These are phyloP conservation scores for Clavispora carvajalis DNA, from an alignment of 805 yeast species.

Conservation along the genomic window DNA sequence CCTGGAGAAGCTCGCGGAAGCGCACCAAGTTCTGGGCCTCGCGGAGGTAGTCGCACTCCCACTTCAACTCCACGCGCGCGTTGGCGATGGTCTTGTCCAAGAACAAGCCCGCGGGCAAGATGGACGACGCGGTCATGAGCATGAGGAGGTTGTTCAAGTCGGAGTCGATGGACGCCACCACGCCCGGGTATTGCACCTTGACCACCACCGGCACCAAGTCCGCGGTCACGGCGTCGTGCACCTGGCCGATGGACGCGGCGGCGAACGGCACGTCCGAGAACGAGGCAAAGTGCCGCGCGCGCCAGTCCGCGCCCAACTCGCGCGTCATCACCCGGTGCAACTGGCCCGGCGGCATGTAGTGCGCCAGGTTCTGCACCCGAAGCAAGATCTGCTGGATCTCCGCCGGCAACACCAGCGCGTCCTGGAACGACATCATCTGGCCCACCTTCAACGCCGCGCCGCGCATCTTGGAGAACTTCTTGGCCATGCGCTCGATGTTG, in stretches of 20 bases:
- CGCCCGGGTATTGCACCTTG: constrained; percentile 97
- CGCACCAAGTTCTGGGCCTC: constrained; percentile 75
- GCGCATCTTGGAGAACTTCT: constrained; percentile 86
- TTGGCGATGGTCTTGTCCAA: constrained; percentile 88
- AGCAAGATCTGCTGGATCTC: constrained; percentile 78
- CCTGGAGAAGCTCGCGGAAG: constrained; percentile 51
- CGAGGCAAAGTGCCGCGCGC: constrained; percentile 52
- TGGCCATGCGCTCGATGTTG: constrained; percentile 83
- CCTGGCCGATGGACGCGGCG: constrained; percentile 97
- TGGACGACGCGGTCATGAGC: constrained; percentile 77
- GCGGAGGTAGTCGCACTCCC: constrained; percentile 96
- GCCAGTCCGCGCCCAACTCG: constrained; percentile 82
- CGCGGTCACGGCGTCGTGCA: constrained; percentile 72
- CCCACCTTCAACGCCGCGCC: constrained; percentile 99
- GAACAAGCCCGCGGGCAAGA: constrained; percentile 87
- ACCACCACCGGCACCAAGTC: constrained; percentile 78
- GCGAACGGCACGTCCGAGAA: constrained; percentile 92
- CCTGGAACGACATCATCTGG: constrained; percentile 96
- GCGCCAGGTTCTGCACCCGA: constrained; percentile 89
- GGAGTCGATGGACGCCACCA: constrained; percentile 86
- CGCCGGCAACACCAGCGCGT: constrained; percentile 73
- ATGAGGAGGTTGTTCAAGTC: constrained; percentile 82
- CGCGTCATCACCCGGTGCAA: constrained; percentile 64
- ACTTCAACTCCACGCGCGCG: constrained; percentile 86
- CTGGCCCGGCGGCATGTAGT: constrained; percentile 94